Evolutionary conservation across 2,329 filamentous ascomycete genomes (phyloP).

Genomic region (Dryadomyces sulphureus): DNA sequence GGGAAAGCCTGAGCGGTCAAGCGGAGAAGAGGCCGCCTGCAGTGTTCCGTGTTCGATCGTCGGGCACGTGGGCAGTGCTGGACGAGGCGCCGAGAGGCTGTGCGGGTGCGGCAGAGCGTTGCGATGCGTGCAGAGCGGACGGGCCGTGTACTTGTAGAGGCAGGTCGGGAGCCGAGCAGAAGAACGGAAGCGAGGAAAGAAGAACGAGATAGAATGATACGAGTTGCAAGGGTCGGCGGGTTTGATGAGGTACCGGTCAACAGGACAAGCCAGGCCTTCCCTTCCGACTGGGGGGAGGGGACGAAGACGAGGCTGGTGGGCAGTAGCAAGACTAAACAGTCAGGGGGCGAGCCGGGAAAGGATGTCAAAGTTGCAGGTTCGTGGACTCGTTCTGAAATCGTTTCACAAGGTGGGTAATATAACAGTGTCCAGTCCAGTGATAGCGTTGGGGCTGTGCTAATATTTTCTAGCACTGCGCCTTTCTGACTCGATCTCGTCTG

Average conservation of each 20-base stretch:
- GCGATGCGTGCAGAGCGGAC: too few relatives aligned
- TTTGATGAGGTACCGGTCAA: neutral
- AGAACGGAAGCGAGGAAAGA: neutral
- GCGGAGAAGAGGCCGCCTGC: neutral
- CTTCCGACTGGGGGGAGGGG: neutral
- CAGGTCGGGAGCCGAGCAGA: neutral
- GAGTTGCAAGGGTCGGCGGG: too few relatives aligned
- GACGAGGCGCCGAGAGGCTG: neutral
- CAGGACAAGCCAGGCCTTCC: neutral
- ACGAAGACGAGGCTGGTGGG: neutral
- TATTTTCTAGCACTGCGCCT: slow-evolving; percentile 3
- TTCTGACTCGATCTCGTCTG: neutral
- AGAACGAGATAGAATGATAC: neutral
- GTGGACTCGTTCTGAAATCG: neutral
- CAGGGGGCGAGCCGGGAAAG: neutral
- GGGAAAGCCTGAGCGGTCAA: neutral
- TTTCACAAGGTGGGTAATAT: slow-evolving; percentile 3
- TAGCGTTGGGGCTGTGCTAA: slow-evolving; percentile 12
- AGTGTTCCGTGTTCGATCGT: neutral
- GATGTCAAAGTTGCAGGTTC: neutral
- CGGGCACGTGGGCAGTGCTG: neutral
- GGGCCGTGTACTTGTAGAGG: neutral
- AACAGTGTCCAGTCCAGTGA: neutral
- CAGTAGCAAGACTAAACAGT: neutral
- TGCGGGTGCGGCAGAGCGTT: too few relatives aligned